phyloP scores from a whole-genome alignment of 73 alveolate genomes.

The Blepharisma japonicum region DNA sequence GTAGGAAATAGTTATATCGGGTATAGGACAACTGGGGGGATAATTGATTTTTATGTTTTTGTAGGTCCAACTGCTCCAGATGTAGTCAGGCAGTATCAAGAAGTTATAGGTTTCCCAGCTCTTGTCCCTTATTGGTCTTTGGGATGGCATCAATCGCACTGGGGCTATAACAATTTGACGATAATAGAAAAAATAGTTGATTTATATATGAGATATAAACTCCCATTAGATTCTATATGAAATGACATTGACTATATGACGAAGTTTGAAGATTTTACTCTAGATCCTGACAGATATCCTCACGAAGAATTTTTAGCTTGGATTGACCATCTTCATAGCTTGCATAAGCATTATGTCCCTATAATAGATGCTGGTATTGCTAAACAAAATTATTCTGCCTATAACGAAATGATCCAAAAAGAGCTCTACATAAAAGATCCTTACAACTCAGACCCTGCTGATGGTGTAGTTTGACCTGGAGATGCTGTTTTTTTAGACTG shows the following conservation, averaged over 20 bases:
- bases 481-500: constrained; percentile 23
- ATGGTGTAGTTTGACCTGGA: constrained; percentile 36
- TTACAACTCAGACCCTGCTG: constrained; percentile 8
- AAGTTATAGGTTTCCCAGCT: constrained; percentile 65
- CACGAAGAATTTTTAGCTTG: constrained; percentile 52
- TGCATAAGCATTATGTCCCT: constrained; percentile 3
- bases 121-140: constrained; percentile 71
- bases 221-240: constrained; percentile 96
- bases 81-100: constrained; percentile 46
- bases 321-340: constrained; percentile 37
- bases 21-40: constrained; percentile 46
- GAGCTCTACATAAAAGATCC: constrained; percentile 24
- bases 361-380: constrained; percentile 33
- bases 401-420: not conserved
- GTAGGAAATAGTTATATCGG: not conserved
- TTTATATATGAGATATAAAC: constrained; percentile 54
- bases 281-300: constrained; percentile 36
- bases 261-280: constrained; percentile 73
- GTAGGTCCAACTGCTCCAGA: constrained; percentile 48
- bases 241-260: constrained; percentile 95
- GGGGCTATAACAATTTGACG: constrained; percentile 79
- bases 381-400: not conserved
- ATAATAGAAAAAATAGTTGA: constrained; percentile 59
- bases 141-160: constrained; percentile 96
- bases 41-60: constrained; percentile 65